Evolutionary conservation across 257 asterid species (phyloP).

Genomic region (Ligustrum vulgare): DNA sequence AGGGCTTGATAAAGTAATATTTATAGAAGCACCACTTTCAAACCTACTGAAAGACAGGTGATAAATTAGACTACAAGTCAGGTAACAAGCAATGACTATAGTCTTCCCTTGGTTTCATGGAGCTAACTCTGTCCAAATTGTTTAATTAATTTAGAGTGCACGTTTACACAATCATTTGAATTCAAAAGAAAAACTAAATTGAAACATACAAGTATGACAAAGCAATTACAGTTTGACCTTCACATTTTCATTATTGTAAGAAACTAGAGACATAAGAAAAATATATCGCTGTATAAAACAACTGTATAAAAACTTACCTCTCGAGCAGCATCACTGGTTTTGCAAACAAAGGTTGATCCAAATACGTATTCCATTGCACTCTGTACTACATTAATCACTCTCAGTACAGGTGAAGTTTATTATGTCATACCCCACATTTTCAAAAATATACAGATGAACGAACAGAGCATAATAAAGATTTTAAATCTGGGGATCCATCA

Average conservation of each 20-base stretch:
- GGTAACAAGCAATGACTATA: neutral
- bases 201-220: neutral
- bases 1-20: neutral
- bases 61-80: neutral
- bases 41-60: neutral
- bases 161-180: neutral
- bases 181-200: constrained; percentile 10
- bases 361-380: constrained; percentile 90
- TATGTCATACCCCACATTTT: constrained; percentile 13
- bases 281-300: neutral
- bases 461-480: neutral
- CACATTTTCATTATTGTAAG: neutral
- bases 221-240: neutral
- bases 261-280: neutral
- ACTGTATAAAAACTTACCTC: constrained; percentile 52
- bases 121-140: neutral
- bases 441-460: neutral
- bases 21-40: neutral
- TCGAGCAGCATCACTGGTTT: constrained; percentile 72
- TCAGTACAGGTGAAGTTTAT: constrained; percentile 23
- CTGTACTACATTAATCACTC: constrained; percentile 50
- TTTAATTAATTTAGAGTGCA: neutral
- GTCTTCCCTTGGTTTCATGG: neutral
- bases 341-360: constrained; percentile 97
- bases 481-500: constrained; percentile 9